Evolutionary conservation across 2,329 filamentous ascomycete genomes (phyloP).

Genomic region (Xylaria polymorpha): DNA sequence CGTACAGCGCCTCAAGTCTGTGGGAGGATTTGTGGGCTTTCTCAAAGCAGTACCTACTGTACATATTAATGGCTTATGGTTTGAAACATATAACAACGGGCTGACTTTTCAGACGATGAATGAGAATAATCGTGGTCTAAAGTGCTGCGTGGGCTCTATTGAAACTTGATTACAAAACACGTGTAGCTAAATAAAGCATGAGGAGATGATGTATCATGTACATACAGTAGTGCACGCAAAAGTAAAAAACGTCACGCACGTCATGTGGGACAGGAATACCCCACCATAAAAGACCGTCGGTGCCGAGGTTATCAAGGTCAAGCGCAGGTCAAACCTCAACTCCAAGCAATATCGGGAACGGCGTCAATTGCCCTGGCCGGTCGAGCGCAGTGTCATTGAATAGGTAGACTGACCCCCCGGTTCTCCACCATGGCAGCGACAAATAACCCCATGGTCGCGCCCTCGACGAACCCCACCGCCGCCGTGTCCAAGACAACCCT

Average conservation of each 20-base stretch:
- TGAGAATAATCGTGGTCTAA: neutral
- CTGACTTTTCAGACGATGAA: neutral
- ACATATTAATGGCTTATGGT: neutral
- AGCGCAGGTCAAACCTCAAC: too few relatives aligned
- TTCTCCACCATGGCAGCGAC: slow-evolving; percentile 32
- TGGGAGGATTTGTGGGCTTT: too few relatives aligned
- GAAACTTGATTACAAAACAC: neutral
- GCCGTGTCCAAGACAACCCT: slow-evolving; percentile 72
- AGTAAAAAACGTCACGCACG: neutral
- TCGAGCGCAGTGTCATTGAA: neutral
- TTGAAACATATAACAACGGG: neutral
- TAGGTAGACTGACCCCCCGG: neutral
- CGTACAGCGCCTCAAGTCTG: neutral
- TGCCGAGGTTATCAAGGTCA: too few relatives aligned
- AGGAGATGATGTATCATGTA: too few relatives aligned
- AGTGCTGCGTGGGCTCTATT: neutral
- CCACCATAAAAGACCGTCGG: too few relatives aligned
- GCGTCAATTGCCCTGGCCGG: too few relatives aligned
- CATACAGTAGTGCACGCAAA: neutral
- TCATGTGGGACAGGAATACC: neutral
- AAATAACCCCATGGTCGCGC: slow-evolving; percentile 32
- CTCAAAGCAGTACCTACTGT: too few relatives aligned
- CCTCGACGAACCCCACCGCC: slow-evolving; percentile 33
- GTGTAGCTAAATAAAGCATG: neutral
- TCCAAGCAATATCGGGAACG: neutral